A percentile compares a stretch with the other conserved stretches of the same genome.
Evolutionary conservation across 2,329 filamentous ascomycete genomes (phyloP).

Genomic region (Orbilia oligospora): DNA sequence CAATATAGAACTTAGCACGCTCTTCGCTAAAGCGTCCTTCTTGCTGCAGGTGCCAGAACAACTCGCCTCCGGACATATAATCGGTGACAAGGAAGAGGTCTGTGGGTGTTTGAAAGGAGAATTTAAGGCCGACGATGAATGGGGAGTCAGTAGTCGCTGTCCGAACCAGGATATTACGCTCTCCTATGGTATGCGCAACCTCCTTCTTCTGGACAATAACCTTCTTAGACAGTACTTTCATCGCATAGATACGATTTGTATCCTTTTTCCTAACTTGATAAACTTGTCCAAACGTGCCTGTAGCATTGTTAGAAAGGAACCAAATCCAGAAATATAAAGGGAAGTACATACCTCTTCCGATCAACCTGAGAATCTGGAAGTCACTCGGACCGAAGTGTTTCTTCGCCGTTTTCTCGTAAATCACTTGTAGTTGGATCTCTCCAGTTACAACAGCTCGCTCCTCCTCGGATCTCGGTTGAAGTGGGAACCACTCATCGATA

Average conservation of each 20-base stretch:
- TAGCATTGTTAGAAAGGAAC: constrained; percentile 27
- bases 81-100: constrained; percentile 98
- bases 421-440: constrained; percentile 88
- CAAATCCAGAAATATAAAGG: not conserved
- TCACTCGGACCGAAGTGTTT: constrained; percentile 94
- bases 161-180: constrained; percentile 95
- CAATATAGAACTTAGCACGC: constrained; percentile 98
- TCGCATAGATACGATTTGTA: constrained; percentile 94
- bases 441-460: constrained; percentile 83
- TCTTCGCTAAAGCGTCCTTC: constrained; percentile 95
- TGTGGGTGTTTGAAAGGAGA: constrained; percentile 97
- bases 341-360: constrained; percentile 78
- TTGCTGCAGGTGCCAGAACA: constrained; percentile 99
- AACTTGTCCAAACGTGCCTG: constrained; percentile 92
- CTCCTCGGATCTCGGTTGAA: constrained; percentile 82
- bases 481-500: constrained; percentile 85
- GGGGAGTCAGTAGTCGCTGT: constrained; percentile 96
- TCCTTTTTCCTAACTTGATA: constrained; percentile 99
- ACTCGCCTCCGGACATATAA: constrained; percentile 98
- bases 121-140: constrained; percentile 98
- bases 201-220: constrained; percentile 99
- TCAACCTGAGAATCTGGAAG: constrained; percentile 94
- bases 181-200: constrained; percentile 95
- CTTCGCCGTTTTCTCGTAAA: constrained; percentile 88
- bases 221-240: constrained; percentile 99